Evolutionary conservation across 2,329 filamentous ascomycete species (phyloP).

Genomic region (Sordariomycetes sp.): DNA sequence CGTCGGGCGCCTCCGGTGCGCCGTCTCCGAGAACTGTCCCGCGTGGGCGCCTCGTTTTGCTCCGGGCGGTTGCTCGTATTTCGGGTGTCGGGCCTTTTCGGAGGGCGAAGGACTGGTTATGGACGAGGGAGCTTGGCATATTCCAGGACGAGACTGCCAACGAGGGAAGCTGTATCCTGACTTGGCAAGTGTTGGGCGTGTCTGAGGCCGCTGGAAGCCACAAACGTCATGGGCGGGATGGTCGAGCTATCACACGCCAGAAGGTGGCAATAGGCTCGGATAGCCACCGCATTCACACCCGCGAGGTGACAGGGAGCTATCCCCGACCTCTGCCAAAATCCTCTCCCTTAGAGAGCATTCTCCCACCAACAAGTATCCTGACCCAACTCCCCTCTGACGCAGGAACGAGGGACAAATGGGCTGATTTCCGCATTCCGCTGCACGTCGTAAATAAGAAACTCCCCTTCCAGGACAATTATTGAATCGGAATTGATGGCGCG

Average conservation of each 20-base stretch:
- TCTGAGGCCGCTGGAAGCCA: no score
- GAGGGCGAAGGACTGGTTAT: background rate
- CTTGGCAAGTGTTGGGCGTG: no score
- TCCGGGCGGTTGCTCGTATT: background rate
- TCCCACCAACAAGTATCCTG: background rate
- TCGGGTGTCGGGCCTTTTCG: background rate
- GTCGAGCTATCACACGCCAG: no score
- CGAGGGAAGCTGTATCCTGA: no score
- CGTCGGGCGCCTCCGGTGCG: background rate
- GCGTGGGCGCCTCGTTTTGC: background rate
- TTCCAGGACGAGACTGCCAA: no score
- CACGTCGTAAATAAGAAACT: background rate
- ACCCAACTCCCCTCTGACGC: background rate
- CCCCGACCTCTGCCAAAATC: no score
- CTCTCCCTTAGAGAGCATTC: no score
- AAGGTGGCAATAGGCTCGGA: background rate
- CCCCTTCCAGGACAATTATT: no score
- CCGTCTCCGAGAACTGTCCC: background rate
- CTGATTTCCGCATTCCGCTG: background rate
- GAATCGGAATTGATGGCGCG: no score
- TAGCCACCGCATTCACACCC: background rate
- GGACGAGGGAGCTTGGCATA: background rate
- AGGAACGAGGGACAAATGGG: background rate
- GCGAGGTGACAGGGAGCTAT: background rate
- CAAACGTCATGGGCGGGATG: no score